Conservation (phyloP, 805 yeast species). For the Ogataea nonfermentans region DNA sequence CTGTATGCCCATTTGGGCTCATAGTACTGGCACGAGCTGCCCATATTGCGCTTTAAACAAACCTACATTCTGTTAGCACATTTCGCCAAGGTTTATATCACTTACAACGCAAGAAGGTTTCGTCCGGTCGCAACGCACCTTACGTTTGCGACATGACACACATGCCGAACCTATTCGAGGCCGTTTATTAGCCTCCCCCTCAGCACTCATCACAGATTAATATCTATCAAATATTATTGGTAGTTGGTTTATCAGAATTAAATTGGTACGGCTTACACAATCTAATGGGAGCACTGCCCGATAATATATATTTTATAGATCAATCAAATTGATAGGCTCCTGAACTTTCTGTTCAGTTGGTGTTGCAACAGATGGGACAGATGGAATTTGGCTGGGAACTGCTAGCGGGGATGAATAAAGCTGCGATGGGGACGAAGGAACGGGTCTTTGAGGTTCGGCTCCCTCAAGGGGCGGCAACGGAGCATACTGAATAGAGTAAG, state of each 20-base stretch:
- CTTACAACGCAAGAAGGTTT: conserved; percentile 37
- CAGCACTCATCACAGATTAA: no score
- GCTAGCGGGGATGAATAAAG: conserved; percentile 14
- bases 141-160: conserved; percentile 42
- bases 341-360: conserved; percentile 7
- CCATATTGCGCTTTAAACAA: conserved; percentile 27
- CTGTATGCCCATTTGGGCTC: conserved; percentile 11
- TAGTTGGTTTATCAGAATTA: no score
- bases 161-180: conserved; percentile 43
- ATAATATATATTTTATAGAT: conserved; percentile 11
- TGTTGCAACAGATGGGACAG: neutral
- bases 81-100: conserved; percentile 1
- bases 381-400: conserved; percentile 2
- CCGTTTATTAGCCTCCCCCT: conserved; percentile 19
- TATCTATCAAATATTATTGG: neutral
- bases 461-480: conserved; percentile 9
- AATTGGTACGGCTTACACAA: neutral
- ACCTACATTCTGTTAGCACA: conserved; percentile 10
- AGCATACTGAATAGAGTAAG: conserved; percentile 16
- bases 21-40: conserved; percentile 26
- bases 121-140: conserved; percentile 45
- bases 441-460: conserved; percentile 2
- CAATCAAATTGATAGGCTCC: conserved; percentile 24
- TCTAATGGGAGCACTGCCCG: conserved; percentile 7
- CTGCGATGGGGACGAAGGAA: conserved; percentile 16